Evolutionary conservation across 1,284 basidiomycete genomes (phyloP).

Genomic region (Cutaneotrichosporon sp.): DNA sequence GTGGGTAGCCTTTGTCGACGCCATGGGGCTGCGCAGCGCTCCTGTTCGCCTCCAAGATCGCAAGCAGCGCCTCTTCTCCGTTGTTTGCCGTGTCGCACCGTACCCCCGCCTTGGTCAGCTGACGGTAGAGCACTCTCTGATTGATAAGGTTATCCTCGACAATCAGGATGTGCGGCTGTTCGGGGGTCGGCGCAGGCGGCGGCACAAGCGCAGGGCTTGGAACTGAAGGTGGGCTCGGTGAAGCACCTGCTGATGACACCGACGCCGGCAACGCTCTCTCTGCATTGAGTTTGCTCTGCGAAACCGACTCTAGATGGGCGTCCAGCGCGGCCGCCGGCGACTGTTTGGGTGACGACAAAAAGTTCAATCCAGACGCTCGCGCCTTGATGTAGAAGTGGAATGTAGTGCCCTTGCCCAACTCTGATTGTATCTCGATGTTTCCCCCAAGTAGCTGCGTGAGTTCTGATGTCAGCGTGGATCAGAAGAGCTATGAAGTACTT

Average conservation of each 20-base stretch:
- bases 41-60: conserved; percentile 11
- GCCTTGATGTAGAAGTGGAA: conserved; percentile 42
- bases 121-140: conserved; percentile 42
- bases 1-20: neutral
- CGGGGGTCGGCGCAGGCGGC: no score
- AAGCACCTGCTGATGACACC: no score
- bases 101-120: conserved; percentile 38
- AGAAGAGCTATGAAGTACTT: no score
- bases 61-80: conserved; percentile 41
- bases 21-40: neutral
- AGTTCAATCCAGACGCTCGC: no score
- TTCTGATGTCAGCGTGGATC: no score
- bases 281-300: no score
- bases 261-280: no score
- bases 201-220: neutral
- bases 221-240: neutral
- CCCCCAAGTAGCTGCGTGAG: conserved; percentile 35
- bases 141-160: conserved; percentile 48
- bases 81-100: conserved; percentile 37
- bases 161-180: conserved; percentile 16
- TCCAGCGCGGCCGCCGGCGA: neutral
- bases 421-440: conserved; percentile 28
- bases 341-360: no score
- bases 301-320: neutral
- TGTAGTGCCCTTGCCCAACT: conserved; percentile 44